phyloP scores from a whole-genome alignment of 2,329 filamentous ascomycete genomes.

The Fusarium udum region DNA sequence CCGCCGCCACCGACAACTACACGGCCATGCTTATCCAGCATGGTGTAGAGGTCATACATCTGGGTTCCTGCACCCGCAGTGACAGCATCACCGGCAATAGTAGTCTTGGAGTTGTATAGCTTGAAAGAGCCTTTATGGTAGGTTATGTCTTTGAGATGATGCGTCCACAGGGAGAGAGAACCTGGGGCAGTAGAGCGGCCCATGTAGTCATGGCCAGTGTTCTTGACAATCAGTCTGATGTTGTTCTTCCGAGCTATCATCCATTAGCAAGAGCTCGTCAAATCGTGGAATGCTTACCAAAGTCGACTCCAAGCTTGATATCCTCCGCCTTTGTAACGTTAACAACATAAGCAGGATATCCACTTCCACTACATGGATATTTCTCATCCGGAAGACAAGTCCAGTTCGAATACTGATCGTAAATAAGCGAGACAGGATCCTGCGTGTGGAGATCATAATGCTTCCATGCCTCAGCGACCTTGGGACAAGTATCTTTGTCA shows the following conservation, averaged over 20 bases:
- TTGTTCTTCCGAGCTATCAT: conserved; percentile 52
- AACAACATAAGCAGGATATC: conserved; percentile 51
- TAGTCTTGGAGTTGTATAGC: conserved; percentile 51
- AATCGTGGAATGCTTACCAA: conserved; percentile 46
- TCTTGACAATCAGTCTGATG: conserved; percentile 54
- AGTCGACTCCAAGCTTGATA: conserved; percentile 51
- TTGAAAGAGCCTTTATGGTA: conserved; percentile 53
- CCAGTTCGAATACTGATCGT: conserved; percentile 59
- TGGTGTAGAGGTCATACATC: conserved; percentile 58
- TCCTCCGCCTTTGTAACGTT: conserved; percentile 48
- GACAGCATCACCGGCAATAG: conserved; percentile 59
- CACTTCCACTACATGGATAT: conserved; percentile 47
- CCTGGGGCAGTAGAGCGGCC: conserved; percentile 59
- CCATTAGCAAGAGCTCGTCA: neutral
- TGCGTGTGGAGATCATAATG: conserved; percentile 43
- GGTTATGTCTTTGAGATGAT: conserved; percentile 53
- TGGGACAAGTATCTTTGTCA: conserved; percentile 44
- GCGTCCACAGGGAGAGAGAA: conserved; percentile 64
- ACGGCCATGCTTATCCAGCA: conserved; percentile 55
- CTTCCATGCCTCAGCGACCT: conserved; percentile 39
- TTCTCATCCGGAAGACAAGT: conserved; percentile 57
- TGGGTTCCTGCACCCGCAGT: conserved; percentile 64
- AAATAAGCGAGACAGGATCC: conserved; percentile 47
- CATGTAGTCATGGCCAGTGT: conserved; percentile 55
- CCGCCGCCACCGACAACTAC: conserved; percentile 65